phyloP scores from a whole-genome alignment of 495 filamentous ascomycete species.

The Aspergillus hancockii region DNA sequence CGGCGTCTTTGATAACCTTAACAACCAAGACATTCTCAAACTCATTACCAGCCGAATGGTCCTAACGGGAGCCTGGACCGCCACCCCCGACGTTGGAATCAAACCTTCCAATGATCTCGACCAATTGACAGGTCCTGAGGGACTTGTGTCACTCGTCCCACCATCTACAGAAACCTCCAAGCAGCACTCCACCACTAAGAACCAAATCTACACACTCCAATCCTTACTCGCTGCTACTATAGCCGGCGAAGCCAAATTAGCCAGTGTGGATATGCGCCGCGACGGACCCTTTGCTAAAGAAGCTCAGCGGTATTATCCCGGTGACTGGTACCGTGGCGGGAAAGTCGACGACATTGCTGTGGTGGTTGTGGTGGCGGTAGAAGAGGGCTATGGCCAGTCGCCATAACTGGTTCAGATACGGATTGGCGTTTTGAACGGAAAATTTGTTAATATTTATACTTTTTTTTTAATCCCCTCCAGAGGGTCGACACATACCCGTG shows the following conservation, averaged over 20 bases:
- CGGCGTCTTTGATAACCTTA: constrained; percentile 97
- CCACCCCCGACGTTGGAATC: constrained; percentile 52
- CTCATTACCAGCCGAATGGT: constrained; percentile 77
- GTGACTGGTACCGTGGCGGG: constrained; percentile 81
- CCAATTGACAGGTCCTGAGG: constrained; percentile 51
- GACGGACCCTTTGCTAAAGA: constrained; percentile 96
- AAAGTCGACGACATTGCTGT: constrained; percentile 92
- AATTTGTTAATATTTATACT: neutral
- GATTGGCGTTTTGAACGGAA: neutral
- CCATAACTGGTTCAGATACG: neutral
- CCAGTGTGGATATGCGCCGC: constrained; percentile 71
- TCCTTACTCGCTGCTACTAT: constrained; percentile 76
- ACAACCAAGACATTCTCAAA: constrained; percentile 79
- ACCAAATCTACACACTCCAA: constrained; percentile 55
- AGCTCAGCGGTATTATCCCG: constrained; percentile 79
- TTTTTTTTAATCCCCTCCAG: neutral
- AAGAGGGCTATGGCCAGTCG: constrained; percentile 22
- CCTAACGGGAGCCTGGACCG: constrained; percentile 69
- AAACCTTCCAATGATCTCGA: constrained; percentile 56
- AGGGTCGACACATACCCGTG: neutral
- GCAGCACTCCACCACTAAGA: constrained; percentile 9
- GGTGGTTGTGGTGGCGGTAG: constrained; percentile 70
- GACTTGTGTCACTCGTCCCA: constrained; percentile 29
- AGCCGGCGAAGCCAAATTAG: constrained; percentile 76
- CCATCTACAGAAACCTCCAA: constrained; percentile 10